Evolutionary conservation across 768 basidiomycete genomes (phyloP).

Genomic region (Gymnopilus junonius): DNA sequence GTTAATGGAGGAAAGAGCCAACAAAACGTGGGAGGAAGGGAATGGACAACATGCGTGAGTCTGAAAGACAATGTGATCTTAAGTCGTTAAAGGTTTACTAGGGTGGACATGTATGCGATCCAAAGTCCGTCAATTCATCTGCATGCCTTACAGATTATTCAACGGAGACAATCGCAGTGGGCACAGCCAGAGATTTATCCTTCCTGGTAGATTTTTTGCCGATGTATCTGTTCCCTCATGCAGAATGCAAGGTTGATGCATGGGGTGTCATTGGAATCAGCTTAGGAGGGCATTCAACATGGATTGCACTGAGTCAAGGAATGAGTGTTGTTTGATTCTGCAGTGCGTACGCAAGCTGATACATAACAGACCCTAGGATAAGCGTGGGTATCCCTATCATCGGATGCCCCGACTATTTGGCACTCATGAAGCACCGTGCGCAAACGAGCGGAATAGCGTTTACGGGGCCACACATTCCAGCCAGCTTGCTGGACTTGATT

Average conservation of each 20-base stretch:
- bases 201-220: conserved; percentile 83
- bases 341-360: not conserved
- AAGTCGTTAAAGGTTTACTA: conserved; percentile 16
- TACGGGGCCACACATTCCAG: conserved; percentile 61
- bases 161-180: conserved; percentile 35
- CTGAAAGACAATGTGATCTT: not conserved
- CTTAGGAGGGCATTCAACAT: conserved; percentile 85
- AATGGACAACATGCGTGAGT: conserved; percentile 48
- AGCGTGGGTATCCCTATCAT: conserved; percentile 55
- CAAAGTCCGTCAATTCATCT: conserved; percentile 36
- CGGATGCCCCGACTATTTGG: conserved; percentile 73
- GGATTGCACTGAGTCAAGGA: conserved; percentile 66
- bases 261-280: conserved; percentile 81
- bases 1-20: conserved; percentile 34
- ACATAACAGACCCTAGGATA: conserved; percentile 45
- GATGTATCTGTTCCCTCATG: conserved; percentile 70
- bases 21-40: conserved; percentile 39
- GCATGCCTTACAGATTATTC: not conserved
- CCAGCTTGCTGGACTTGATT: conserved; percentile 53
- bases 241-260: conserved; percentile 59
- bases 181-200: conserved; percentile 77
- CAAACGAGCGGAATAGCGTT: conserved; percentile 42
- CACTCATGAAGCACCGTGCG: conserved; percentile 63
- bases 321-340: conserved; percentile 8
- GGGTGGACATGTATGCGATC: conserved; percentile 53